Evolutionary conservation across 306 rosid species (phyloP).

Genomic region (Acmispon strigosus): DNA sequence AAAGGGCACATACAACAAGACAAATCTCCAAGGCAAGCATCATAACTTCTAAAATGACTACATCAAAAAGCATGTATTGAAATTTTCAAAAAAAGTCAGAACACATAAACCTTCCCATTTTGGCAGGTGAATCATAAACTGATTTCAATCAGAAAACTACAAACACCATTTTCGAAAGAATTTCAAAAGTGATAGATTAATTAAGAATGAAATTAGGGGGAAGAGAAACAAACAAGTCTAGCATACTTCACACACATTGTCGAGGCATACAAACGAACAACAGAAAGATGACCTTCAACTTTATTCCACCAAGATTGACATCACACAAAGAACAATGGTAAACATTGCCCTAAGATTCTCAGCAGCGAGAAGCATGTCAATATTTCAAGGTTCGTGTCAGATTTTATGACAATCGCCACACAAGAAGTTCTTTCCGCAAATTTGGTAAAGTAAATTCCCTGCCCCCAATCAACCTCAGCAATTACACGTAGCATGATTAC

Average conservation of each 20-base stretch:
- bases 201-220: neutral
- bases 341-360: conserved; percentile 1
- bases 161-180: neutral
- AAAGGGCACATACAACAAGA: neutral
- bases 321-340: neutral
- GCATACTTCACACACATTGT: neutral
- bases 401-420: neutral
- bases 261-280: neutral
- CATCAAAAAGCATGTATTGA: neutral
- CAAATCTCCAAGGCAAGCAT: neutral
- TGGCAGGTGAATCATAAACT: neutral
- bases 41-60: neutral
- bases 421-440: conserved; percentile 7
- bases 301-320: neutral
- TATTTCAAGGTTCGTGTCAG: neutral
- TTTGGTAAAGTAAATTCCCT: neutral
- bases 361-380: neutral
- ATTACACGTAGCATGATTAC: neutral
- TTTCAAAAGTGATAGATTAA: neutral
- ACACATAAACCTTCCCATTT: neutral
- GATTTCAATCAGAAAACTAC: neutral
- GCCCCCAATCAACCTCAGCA: conserved; percentile 11
- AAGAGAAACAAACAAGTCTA: neutral
- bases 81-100: neutral
- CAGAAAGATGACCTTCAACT: neutral